Base-by-base conservation (phyloP, 2,329 filamentous ascomycete genomes). In the Tolypocladium nubicola region DNA sequence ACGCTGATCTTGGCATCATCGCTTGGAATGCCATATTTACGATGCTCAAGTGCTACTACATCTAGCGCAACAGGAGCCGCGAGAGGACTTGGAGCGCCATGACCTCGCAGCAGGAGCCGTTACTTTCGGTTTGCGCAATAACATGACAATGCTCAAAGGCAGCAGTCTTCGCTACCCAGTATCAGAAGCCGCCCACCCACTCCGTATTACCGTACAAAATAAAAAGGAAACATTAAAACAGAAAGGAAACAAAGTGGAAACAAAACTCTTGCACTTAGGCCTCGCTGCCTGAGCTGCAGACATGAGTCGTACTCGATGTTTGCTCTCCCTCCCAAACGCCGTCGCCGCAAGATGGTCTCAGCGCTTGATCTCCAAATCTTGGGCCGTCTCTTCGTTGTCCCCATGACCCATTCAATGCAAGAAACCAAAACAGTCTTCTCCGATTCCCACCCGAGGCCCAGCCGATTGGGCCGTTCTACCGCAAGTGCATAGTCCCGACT, bases 11-110 rank as follows among this genome's bases (percentile, higher is more conserved):
- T 26, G 78, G 62, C 0, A 72, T 83, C 21, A 72, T 73, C 2
- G 70, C 70, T 1, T 75, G 74, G 58, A 81, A 82, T 55, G 73
- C 83, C 30, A 63, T 72, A 1, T 57, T 81, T 4, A 81, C 82
- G 52, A 59, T 78, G 1, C 69, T 71, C 21, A 83, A 83, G 65
- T 47, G 71, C 1, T 84, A 80, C 63, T 85, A 85, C 61, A 65
- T 78, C 1, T 66, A 62, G 56, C 69, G 77, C 7, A 84, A 84
- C 59, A 71, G 68, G 60, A 64, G 61, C 21, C 71, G 75, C 33
- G 76, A 76, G 21, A 60, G 58, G 21, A 70, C 70, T 40, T 83
- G 81, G 80, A 65, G 71, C 30, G 67, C 66, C 2, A 77, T 83
- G 77, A 74, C 67, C 3, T 64, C 66, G 13, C 75, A 77, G 33